A percentile compares a stretch with the other conserved stretches of the same genome.
Evolutionary conservation across 2,329 filamentous ascomycete species (phyloP).

Genomic region (Ophiostoma novo-ulmi): DNA sequence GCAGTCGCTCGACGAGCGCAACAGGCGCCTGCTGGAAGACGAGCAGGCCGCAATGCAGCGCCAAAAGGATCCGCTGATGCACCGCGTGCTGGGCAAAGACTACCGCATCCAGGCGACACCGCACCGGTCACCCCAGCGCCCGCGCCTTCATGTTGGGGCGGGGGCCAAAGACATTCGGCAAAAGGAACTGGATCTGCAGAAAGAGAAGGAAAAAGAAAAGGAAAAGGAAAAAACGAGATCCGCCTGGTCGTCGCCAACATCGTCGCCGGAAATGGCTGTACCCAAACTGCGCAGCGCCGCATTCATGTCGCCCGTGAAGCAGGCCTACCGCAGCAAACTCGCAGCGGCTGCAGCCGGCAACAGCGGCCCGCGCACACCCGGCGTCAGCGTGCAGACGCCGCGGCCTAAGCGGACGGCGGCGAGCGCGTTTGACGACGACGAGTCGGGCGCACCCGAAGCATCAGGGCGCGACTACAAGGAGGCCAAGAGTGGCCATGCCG

Average conservation of each 20-base stretch:
- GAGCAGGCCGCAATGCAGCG: constrained; percentile 30
- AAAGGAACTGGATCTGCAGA: constrained; percentile 13
- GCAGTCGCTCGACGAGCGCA: constrained; percentile 49
- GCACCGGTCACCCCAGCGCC: constrained; percentile 46
- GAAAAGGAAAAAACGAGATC: constrained; percentile 32
- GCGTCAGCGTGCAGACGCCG: constrained; percentile 81
- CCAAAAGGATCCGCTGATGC: constrained; percentile 72
- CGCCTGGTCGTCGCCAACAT: constrained; percentile 49
- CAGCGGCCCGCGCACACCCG: constrained; percentile 62
- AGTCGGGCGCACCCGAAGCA: constrained; percentile 1
- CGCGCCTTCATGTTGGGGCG: constrained; percentile 24
- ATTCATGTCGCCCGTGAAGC: constrained; percentile 67
- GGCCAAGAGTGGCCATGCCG: background rate
- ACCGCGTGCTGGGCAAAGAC: constrained; percentile 90
- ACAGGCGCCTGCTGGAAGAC: constrained; percentile 37
- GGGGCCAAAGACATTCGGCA: constrained; percentile 23
- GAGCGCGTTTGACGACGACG: constrained; percentile 21
- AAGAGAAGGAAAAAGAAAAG: constrained; percentile 28
- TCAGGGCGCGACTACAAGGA: background rate
- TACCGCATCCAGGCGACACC: constrained; percentile 93
- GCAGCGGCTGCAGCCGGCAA: constrained; percentile 36
- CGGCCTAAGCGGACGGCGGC: constrained; percentile 37
- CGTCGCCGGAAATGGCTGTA: constrained; percentile 71
- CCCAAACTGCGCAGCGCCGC: constrained; percentile 80
- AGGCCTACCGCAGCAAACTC: constrained; percentile 40